Conservation (phyloP, 148 eudicot genomes). For the Arbutus unedo region DNA sequence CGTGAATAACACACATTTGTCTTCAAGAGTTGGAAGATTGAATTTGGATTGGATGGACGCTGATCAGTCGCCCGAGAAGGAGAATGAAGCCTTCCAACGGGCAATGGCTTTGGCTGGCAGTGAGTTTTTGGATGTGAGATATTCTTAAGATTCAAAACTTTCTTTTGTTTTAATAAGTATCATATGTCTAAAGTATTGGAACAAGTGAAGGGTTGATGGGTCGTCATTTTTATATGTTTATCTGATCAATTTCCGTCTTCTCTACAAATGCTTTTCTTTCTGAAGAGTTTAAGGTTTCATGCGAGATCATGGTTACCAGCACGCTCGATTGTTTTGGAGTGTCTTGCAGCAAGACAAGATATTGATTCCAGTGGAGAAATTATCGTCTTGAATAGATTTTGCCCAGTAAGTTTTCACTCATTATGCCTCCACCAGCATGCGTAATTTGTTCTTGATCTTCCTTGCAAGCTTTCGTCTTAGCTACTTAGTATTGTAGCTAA, state of each 20-base stretch:
- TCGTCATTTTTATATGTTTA: background rate
- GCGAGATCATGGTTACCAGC: constrained; percentile 85
- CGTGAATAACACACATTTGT: constrained; percentile 74
- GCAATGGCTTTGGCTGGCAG: constrained; percentile 79
- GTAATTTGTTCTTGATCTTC: background rate
- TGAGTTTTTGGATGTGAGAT: constrained; percentile 82
- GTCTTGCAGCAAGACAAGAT: constrained; percentile 50
- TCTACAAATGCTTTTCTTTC: constrained; percentile 13
- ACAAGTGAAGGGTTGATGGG: background rate
- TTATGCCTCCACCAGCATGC: background rate
- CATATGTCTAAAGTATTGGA: background rate
- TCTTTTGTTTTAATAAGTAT: background rate
- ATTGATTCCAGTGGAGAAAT: constrained; percentile 76
- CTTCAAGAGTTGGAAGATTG: constrained; percentile 80
- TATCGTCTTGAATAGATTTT: constrained; percentile 53
- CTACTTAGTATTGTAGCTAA: background rate
- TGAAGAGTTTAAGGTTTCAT: constrained; percentile 58
- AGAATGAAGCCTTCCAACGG: constrained; percentile 70
- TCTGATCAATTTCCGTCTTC: background rate
- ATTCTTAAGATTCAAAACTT: constrained; percentile 12
- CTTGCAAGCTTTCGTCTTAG: background rate
- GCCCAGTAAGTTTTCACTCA: constrained; percentile 55
- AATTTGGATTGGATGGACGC: constrained; percentile 86
- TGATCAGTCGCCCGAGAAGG: constrained; percentile 83
- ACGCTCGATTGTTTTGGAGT: constrained; percentile 65